phyloP scores from a whole-genome alignment of 106 monocot species.

The Dendrobium catenatum region DNA sequence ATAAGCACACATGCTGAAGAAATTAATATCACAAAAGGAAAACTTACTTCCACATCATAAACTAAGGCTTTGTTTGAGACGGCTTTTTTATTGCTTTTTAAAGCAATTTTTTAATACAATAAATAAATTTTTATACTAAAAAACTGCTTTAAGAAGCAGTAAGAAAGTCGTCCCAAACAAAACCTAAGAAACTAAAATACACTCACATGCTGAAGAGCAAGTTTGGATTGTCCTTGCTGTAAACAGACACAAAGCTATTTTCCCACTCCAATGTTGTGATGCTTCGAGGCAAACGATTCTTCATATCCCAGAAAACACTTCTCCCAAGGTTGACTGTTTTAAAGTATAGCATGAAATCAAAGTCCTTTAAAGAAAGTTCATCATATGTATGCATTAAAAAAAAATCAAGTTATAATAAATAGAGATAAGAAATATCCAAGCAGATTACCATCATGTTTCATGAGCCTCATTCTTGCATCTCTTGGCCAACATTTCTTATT shows the following conservation, averaged over 20 bases:
- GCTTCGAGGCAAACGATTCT: constrained; percentile 91
- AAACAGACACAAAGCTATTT: constrained; percentile 96
- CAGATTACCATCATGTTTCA: constrained; percentile 97
- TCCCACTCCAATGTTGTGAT: constrained; percentile 99
- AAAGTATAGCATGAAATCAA: constrained; percentile 3
- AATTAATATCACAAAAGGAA: not conserved
- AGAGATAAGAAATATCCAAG: not conserved
- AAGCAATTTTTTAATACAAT: no score
- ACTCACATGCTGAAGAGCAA: constrained; percentile 98
- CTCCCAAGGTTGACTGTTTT: constrained; percentile 90
- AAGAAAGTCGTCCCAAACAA: no score
- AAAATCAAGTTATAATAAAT: constrained; percentile 2
- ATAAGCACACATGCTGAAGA: not conserved
- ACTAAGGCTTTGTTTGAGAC: not conserved
- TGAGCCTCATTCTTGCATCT: constrained; percentile 99
- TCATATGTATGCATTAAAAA: not conserved
- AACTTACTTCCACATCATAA: not conserved
- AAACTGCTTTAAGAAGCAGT: no score
- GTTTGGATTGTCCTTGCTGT: constrained; percentile 99
- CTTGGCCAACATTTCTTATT: constrained; percentile 99
- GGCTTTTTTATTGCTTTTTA: no score
- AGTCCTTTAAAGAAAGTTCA: not conserved
- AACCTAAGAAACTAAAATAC: not conserved
- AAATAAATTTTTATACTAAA: no score
- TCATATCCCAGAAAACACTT: constrained; percentile 99